Evolutionary conservation across 331 rosid genomes (phyloP).

Genomic region (Cydonia oblonga): DNA sequence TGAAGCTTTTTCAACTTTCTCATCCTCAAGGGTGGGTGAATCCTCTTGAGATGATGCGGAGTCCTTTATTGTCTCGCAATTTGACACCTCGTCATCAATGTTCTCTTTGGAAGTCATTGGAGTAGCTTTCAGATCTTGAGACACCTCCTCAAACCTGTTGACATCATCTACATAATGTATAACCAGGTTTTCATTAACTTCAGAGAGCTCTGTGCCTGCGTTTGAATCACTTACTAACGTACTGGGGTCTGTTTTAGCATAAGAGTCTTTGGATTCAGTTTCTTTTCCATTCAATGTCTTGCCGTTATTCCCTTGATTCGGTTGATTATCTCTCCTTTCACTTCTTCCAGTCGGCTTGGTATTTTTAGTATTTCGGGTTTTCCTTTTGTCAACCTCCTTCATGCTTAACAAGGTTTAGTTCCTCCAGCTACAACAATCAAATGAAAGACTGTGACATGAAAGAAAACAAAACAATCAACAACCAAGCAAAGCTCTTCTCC

Average conservation of each 20-base stretch:
- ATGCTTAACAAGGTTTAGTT: conserved; percentile 26
- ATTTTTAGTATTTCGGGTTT: conserved; percentile 36
- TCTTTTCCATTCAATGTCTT: conserved; percentile 48
- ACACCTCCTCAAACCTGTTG: conserved; percentile 49
- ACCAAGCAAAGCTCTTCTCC: neutral
- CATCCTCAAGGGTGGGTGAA: conserved; percentile 42
- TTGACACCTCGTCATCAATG: conserved; percentile 51
- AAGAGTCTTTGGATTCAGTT: conserved; percentile 27
- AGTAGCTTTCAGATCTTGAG: conserved; percentile 32
- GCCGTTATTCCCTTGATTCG: conserved; percentile 31
- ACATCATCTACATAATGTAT: conserved; percentile 56
- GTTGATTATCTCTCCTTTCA: conserved; percentile 40
- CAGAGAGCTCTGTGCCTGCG: conserved; percentile 35
- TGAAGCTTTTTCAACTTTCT: conserved; percentile 38
- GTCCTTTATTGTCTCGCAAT: conserved; percentile 55
- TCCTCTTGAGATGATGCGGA: conserved; percentile 64
- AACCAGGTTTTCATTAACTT: conserved; percentile 45
- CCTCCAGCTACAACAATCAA: conserved; percentile 27
- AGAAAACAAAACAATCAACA: conserved; percentile 21
- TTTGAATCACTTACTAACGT: conserved; percentile 38
- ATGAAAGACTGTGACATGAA: conserved; percentile 9
- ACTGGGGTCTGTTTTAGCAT: conserved; percentile 23
- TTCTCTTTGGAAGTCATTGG: conserved; percentile 28
- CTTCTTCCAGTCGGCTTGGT: conserved; percentile 44
- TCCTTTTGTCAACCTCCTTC: conserved; percentile 71